phyloP scores from a whole-genome alignment of 2,329 filamentous ascomycete species.

The Arthroderma sp. region DNA sequence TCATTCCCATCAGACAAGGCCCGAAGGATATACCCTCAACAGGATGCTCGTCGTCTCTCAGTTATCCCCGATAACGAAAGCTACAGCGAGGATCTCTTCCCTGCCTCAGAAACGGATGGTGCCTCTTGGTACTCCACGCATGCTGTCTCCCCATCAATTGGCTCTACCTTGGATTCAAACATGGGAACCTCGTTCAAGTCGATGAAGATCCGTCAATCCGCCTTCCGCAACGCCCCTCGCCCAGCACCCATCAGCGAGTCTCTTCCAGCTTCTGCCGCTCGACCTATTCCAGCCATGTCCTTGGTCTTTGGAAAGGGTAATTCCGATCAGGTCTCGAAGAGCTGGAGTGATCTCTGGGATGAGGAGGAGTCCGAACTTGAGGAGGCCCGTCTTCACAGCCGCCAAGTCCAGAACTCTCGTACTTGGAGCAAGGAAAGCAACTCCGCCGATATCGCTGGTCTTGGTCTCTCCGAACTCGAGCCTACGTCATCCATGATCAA shows the following conservation, averaged over 20 bases:
- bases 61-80: conserved; percentile 67
- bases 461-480: conserved; percentile 40
- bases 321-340: conserved; percentile 78
- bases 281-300: conserved; percentile 57
- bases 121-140: conserved; percentile 67
- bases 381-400: conserved; percentile 47
- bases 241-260: conserved; percentile 69
- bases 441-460: conserved; percentile 39
- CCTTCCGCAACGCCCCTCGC: conserved; percentile 39
- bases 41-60: conserved; percentile 68
- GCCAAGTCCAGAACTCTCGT: conserved; percentile 53
- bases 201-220: conserved; percentile 40
- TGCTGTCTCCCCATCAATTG: conserved; percentile 65
- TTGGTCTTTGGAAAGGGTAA: conserved; percentile 63
- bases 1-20: conserved; percentile 94
- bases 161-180: conserved; percentile 72
- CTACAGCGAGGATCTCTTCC: conserved; percentile 76
- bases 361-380: conserved; percentile 69
- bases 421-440: conserved; percentile 70
- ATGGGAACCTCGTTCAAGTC: conserved; percentile 72
- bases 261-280: conserved; percentile 51
- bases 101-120: conserved; percentile 54
- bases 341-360: conserved; percentile 98
- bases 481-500: conserved; percentile 43
- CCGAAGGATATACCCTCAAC: conserved; percentile 61